These are phyloP conservation scores for Magnolia changhungtana DNA, from an alignment of 164 flowering plant species.

Conservation along the genomic window DNA sequence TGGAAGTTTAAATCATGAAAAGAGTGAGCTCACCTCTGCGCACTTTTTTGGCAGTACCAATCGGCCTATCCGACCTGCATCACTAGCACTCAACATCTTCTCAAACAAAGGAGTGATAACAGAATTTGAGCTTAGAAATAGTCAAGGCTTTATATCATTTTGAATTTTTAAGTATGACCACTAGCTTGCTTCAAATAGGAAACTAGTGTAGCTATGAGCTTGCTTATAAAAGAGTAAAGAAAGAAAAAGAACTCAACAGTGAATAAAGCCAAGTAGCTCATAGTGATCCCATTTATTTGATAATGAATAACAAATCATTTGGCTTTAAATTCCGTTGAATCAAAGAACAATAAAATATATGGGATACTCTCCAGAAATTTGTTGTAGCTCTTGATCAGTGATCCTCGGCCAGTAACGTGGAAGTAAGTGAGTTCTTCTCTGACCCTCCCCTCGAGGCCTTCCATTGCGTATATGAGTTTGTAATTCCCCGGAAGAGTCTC, in stretches of 20 bases:
- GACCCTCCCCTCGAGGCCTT: slow-evolving; percentile 55
- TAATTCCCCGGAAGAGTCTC: slow-evolving; percentile 44
- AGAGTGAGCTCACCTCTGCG: slow-evolving; percentile 67
- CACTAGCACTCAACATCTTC: slow-evolving; percentile 93
- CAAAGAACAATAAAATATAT: not conserved
- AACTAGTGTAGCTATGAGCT: not conserved
- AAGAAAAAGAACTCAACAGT: not conserved
- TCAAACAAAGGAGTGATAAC: slow-evolving; percentile 80
- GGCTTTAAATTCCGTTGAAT: not conserved
- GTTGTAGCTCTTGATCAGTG: slow-evolving; percentile 73
- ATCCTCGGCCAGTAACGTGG: slow-evolving; percentile 80
- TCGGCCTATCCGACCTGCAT: slow-evolving; percentile 93
- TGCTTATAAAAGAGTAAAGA: not conserved
- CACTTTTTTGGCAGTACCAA: slow-evolving; percentile 91
- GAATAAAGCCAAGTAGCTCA: slow-evolving; percentile 3
- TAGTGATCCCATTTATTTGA: not conserved
- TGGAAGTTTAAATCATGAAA: not conserved
- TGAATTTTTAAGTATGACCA: not conserved
- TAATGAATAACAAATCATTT: not conserved
- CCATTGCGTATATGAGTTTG: slow-evolving; percentile 41
- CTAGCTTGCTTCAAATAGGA: not conserved
- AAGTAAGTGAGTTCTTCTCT: slow-evolving; percentile 60
- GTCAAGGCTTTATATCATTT: slow-evolving; percentile 39
- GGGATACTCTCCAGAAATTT: slow-evolving; percentile 88
- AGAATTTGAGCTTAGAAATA: slow-evolving; percentile 52